phyloP scores from a whole-genome alignment of 1,139 yeast species.

The Zygosaccharomyces pseudobailii region DNA sequence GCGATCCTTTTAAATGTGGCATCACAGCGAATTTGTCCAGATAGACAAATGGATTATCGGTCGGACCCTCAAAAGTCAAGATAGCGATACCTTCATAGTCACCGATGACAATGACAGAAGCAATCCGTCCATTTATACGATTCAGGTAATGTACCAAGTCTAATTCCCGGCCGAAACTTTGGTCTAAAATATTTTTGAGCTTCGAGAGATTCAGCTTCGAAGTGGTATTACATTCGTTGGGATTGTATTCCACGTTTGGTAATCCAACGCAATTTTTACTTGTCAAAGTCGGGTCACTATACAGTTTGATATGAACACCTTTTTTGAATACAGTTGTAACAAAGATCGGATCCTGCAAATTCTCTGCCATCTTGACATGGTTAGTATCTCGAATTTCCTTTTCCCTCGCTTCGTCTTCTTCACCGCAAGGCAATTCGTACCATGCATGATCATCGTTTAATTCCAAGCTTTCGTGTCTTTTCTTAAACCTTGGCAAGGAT shows the following conservation, averaged over 20 bases:
- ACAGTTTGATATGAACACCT: constrained; percentile 63
- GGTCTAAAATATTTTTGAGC: constrained; percentile 60
- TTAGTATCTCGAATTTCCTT: constrained; percentile 3
- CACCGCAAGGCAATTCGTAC: constrained; percentile 22
- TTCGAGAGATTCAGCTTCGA: constrained; percentile 51
- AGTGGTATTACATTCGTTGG: constrained; percentile 6
- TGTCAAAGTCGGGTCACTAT: constrained; percentile 34
- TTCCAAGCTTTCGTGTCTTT: constrained; percentile 20
- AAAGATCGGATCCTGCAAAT: constrained; percentile 27
- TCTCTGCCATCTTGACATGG: constrained; percentile 6
- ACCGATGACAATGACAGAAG: constrained; percentile 80
- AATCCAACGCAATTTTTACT: constrained; percentile 26
- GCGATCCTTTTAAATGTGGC: constrained; percentile 76
- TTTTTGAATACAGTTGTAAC: constrained; percentile 72
- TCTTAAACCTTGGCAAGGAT: constrained; percentile 73
- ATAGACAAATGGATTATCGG: constrained; percentile 46
- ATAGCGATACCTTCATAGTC: constrained; percentile 96
- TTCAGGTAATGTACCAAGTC: constrained; percentile 58
- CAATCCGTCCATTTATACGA: constrained; percentile 61
- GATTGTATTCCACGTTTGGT: constrained; percentile 18
- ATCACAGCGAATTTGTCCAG: constrained; percentile 91
- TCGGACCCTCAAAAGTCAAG: constrained; percentile 65
- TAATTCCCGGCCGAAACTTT: constrained; percentile 71
- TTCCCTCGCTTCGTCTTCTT: constrained; percentile 10
- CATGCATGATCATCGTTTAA: constrained; percentile 16